Evolutionary conservation across 306 rosid species (phyloP), one percentile per base, ranked within the genome.

Genomic region (Luffa acutangula): DNA sequence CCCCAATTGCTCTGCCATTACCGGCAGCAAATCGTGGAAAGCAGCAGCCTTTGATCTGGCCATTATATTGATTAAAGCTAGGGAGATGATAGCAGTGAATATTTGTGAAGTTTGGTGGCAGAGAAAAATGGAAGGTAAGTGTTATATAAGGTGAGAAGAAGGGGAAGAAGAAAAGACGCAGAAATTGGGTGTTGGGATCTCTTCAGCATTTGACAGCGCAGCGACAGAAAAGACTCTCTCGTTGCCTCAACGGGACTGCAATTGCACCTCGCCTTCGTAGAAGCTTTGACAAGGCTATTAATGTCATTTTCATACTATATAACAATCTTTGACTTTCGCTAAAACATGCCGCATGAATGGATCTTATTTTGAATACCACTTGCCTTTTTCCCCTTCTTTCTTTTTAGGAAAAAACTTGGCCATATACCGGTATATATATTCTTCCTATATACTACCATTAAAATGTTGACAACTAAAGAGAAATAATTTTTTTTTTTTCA

Each of bases 1-100:
- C 5, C 98, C 98, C 20, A 95, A 86, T 80, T 87, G 89, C 74
- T 71, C 83, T 0, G 98, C 97, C 89, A 95, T 95, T 78, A 85
- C 72, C 0, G 98, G 98, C 37, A 95, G 83, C 84, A 95, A 78
- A 49, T 95, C 98, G 41, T 91, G 91, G 9, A 95, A 92, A 0
- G 43, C 66, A 33, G 39, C 42, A 21, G 17, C 80, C 65, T 81
- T 83, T n/a, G n/a, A n/a, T 69, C 74, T 85, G 8, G 89, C 89
- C 96, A 87, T 89, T 54, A 17, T 2, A 52, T 52, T 33, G 4
- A 1, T 52, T 15, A 42, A 42, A 37, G 3, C 3, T 52, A 2
- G 31, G 31, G 31, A 25, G 63, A 57, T 18, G 9, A 18, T 3
- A 8, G 3, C 3, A 20, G 1, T 54, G 41, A 36, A 2, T 21